Percentiles rank a stretch among this genome's conserved stretches.
phyloP scores from a whole-genome alignment of 2,329 filamentous ascomycete species.

The Neonectria coccinea region DNA sequence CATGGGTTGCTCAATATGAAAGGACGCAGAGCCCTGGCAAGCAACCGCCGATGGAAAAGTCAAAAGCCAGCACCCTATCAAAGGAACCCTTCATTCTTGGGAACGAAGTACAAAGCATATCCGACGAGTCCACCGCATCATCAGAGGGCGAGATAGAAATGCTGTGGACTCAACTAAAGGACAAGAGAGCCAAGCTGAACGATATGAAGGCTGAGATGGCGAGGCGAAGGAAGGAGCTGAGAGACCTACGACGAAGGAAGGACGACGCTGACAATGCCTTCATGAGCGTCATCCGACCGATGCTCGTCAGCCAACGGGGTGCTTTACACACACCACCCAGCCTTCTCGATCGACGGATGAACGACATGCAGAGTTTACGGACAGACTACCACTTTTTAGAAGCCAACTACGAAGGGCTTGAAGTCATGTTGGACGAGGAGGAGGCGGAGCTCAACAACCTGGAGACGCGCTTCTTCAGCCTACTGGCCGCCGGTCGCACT shows the following conservation, averaged over 20 bases:
- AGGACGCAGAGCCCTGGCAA: slow-evolving; percentile 42
- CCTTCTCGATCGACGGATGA: slow-evolving; percentile 47
- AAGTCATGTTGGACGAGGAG: slow-evolving; percentile 51
- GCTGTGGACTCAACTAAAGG: slow-evolving; percentile 53
- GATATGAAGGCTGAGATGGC: slow-evolving; percentile 50
- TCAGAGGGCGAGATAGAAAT: slow-evolving; percentile 50
- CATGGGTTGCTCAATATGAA: slow-evolving; percentile 51
- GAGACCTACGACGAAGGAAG: slow-evolving; percentile 48
- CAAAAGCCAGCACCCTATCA: slow-evolving; percentile 14
- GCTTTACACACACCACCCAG: slow-evolving; percentile 36
- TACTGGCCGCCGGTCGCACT: slow-evolving; percentile 49
- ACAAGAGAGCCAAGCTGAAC: slow-evolving; percentile 47
- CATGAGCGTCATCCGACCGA: slow-evolving; percentile 54
- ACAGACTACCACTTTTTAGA: slow-evolving; percentile 54
- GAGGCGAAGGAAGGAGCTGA: slow-evolving; percentile 47
- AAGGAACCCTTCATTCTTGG: slow-evolving; percentile 27
- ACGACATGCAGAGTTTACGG: slow-evolving; percentile 53
- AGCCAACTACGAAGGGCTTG: slow-evolving; percentile 52
- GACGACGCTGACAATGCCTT: slow-evolving; percentile 55
- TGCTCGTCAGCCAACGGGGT: slow-evolving; percentile 48
- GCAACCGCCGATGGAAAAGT: slow-evolving; percentile 21
- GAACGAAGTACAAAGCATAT: slow-evolving; percentile 27
- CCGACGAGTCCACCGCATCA: slow-evolving; percentile 32
- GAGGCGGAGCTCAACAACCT: slow-evolving; percentile 51
- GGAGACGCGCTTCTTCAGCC: slow-evolving; percentile 55